Percentiles rank a stretch among this genome's conserved stretches.
Conservation (phyloP, 441 rosid genomes). For the Populus tomentosa region DNA sequence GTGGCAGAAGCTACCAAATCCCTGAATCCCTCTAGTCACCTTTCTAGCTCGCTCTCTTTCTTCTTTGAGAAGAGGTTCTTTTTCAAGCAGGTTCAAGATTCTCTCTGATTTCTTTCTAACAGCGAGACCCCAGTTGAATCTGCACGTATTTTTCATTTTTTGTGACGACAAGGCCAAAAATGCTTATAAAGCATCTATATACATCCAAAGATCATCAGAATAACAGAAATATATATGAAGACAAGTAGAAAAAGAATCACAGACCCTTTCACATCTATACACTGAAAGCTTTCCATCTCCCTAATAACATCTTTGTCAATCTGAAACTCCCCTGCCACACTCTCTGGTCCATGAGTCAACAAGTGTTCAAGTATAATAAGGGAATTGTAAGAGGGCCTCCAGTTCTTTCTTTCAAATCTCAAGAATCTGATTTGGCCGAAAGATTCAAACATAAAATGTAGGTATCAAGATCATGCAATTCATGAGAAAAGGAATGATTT, state of each 20-base stretch:
- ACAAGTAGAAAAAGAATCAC: slow-evolving; percentile 5
- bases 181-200: not conserved
- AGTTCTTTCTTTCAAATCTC: slow-evolving; percentile 64
- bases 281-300: slow-evolving; percentile 59
- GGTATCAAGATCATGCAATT: not conserved
- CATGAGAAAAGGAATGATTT: not conserved
- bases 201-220: not conserved
- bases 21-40: slow-evolving; percentile 75
- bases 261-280: slow-evolving; percentile 81
- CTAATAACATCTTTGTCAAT: slow-evolving; percentile 45
- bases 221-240: not conserved
- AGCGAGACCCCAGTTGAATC: slow-evolving; percentile 90
- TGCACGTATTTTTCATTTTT: slow-evolving; percentile 15
- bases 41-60: slow-evolving; percentile 80
- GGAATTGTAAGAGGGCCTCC: slow-evolving; percentile 80
- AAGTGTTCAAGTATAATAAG: slow-evolving; percentile 69
- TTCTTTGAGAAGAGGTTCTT: slow-evolving; percentile 57
- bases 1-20: slow-evolving; percentile 73
- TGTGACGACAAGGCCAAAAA: not conserved
- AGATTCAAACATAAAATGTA: not conserved
- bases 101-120: slow-evolving; percentile 79
- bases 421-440: slow-evolving; percentile 43
- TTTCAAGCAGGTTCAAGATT: slow-evolving; percentile 56
- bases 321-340: slow-evolving; percentile 75
- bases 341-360: slow-evolving; percentile 93